Conservation (phyloP, 129 eudicot genomes). For the Chrysanthemum seticuspe region DNA sequence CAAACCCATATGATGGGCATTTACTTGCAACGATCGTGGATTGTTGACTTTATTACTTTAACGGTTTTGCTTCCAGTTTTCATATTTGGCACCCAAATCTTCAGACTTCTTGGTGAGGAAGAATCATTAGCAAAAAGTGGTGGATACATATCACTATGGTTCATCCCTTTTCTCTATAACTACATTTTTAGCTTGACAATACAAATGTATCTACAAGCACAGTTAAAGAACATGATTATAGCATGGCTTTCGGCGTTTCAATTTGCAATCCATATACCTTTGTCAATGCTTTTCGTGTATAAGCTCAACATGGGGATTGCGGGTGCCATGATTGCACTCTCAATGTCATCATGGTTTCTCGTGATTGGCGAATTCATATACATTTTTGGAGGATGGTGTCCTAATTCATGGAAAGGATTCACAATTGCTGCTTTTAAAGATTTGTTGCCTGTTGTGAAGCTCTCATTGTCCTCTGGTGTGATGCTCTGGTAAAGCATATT, state of each 20-base stretch:
- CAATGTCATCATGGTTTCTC: slow-evolving; percentile 49
- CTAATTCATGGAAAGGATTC: slow-evolving; percentile 65
- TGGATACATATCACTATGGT: slow-evolving; percentile 54
- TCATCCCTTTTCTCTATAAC: slow-evolving; percentile 55
- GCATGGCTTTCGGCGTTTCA: slow-evolving; percentile 49
- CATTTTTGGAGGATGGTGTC: slow-evolving; percentile 81
- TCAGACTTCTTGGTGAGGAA: slow-evolving; percentile 47
- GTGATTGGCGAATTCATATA: slow-evolving; percentile 58
- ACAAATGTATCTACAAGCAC: slow-evolving; percentile 74
- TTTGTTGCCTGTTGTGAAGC: slow-evolving; percentile 62
- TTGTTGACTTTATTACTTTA: slow-evolving; percentile 49
- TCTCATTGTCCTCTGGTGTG: slow-evolving; percentile 68
- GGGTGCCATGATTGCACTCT: slow-evolving; percentile 59
- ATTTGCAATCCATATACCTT: slow-evolving; percentile 42
- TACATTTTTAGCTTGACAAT: slow-evolving; percentile 57
- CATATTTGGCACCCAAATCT: slow-evolving; percentile 45
- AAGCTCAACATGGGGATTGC: slow-evolving; percentile 37
- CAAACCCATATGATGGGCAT: slow-evolving; percentile 74
- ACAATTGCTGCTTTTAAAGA: slow-evolving; percentile 54
- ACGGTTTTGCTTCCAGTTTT: slow-evolving; percentile 59
- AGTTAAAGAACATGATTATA: slow-evolving; percentile 54
- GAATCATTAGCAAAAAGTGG: slow-evolving; percentile 46
- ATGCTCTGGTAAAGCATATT: slow-evolving; percentile 60
- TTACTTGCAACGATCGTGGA: slow-evolving; percentile 73
- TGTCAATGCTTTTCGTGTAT: slow-evolving; percentile 48